Evolutionary conservation across 495 filamentous ascomycete species (phyloP).

Genomic region (Lophiostoma macrostomum): DNA sequence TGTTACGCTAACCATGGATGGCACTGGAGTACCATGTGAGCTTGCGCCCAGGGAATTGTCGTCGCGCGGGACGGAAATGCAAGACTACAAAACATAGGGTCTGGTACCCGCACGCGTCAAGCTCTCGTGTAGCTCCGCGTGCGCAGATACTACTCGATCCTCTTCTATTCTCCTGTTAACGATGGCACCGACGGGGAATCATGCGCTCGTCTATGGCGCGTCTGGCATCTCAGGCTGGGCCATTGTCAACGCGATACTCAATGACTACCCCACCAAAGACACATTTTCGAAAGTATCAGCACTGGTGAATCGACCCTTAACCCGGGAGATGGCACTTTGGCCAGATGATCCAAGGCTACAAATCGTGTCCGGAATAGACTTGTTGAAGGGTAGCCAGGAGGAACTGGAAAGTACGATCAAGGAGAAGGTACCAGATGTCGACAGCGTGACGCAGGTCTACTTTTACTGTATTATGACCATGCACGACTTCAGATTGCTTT

Average conservation of each 20-base stretch:
- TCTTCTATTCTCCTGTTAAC: neutral
- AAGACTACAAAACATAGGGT: conserved; percentile 14
- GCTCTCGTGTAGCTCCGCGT: neutral
- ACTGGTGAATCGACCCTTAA: conserved; percentile 46
- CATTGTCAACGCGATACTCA: conserved; percentile 45
- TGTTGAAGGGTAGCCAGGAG: conserved; percentile 42
- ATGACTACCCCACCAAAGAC: conserved; percentile 43
- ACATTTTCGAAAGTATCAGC: conserved; percentile 47
- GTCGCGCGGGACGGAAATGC: conserved; percentile 3
- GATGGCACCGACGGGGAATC: conserved; percentile 29
- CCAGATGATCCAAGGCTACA: conserved; percentile 44
- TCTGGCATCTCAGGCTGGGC: conserved; percentile 51
- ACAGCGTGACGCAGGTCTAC: conserved; percentile 46
- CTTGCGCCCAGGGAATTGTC: conserved; percentile 4
- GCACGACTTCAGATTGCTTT: no score
- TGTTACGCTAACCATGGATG: conserved; percentile 1
- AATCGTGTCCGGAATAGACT: conserved; percentile 45
- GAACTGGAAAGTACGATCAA: conserved; percentile 42
- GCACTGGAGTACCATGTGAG: neutral
- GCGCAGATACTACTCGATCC: neutral
- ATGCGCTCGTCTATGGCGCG: conserved; percentile 38
- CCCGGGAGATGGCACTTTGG: conserved; percentile 42
- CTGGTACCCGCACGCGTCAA: neutral
- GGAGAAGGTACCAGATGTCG: conserved; percentile 40
- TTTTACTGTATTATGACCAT: conserved; percentile 43